Base-by-base conservation (phyloP, 345 rosid genomes). In the Sisymbrium altissimum region DNA sequence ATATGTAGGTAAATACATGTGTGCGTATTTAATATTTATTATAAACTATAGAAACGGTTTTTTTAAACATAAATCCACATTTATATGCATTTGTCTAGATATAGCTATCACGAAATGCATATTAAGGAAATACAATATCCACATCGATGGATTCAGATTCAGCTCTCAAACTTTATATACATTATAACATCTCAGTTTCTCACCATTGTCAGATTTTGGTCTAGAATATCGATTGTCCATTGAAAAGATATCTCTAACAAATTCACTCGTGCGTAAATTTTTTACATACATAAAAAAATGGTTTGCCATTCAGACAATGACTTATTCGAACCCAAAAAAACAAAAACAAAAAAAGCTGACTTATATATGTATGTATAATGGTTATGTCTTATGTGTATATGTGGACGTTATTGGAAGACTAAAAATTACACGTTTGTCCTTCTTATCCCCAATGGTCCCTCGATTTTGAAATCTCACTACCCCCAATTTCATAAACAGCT, bases 401-500 rank as follows among this genome's bases (percentile, higher is more conserved):
- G 73, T 32, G 43, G 45, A 76, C 74, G 59, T 54, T 64, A 62
- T 53, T n/a, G 2, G 21, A 36, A 53, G 27, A 30, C 7, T 2
- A 1, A 1, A 46, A 64, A 70, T 45, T 5, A 70, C 58, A 55
- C 2, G 56, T 69, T 25, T 55, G n/a, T 21, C 70, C 70, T 68
- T 39, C 19, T 52, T 8, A 41, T 6, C 15, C 32, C 27, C 29
- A 10, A 45, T 70, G 72, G 80, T 64, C 80, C 80, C 53, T 77
- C 48, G 39, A 39, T 27, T 70, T 64, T 54, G 27, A 70, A 68
- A 54, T 40, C 33, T 50, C 64, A 40, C 43, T 27, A 64, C 13
- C 30, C 58, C 71, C 65, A 56, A 48, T 11, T 52, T 39, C 55
- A 55, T 23, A 69, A 25, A 10, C 54, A 72, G 78, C 78, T 78